Percentiles rank a stretch among this genome's conserved stretches.
Conservation (phyloP, 345 rosid species). For the Moricandia arvensis region DNA sequence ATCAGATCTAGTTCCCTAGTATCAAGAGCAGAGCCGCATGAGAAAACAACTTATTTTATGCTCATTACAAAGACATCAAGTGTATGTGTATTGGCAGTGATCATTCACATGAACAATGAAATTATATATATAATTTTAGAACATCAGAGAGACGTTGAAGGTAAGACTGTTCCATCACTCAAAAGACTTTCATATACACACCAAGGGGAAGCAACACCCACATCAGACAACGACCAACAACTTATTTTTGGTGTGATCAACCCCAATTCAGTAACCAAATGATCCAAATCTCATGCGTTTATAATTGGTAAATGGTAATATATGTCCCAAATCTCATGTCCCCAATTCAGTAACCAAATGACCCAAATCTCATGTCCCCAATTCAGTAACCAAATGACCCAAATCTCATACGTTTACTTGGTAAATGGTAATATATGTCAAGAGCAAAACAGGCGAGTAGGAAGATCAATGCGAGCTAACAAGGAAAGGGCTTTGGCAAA, state of each 20-base stretch:
- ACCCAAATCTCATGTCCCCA: conserved; percentile 25
- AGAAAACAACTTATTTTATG: not conserved
- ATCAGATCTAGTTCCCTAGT: not conserved
- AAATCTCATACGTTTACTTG: conserved; percentile 6
- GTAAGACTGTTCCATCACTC: conserved; percentile 27
- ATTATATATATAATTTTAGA: not conserved
- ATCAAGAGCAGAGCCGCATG: not conserved
- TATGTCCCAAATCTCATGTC: no score
- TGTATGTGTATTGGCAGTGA: not conserved
- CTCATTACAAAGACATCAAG: not conserved
- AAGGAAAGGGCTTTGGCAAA: conserved; percentile 96
- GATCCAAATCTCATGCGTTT: conserved; percentile 21
- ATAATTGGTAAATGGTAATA: not conserved
- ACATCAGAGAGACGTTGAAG: not conserved
- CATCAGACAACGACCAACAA: conserved; percentile 15
- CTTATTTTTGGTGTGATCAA: conserved; percentile 21
- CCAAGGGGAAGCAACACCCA: conserved; percentile 8
- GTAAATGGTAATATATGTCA: conserved; percentile 9
- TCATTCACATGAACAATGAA: not conserved
- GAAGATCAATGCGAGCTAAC: conserved; percentile 75
- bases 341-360: no score
- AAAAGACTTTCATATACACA: conserved; percentile 34
- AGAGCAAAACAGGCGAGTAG: not conserved
- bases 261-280: conserved; percentile 25
- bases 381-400: conserved; percentile 24